Conservation (phyloP, 768 basidiomycete genomes). For the Serendipita sp. region DNA sequence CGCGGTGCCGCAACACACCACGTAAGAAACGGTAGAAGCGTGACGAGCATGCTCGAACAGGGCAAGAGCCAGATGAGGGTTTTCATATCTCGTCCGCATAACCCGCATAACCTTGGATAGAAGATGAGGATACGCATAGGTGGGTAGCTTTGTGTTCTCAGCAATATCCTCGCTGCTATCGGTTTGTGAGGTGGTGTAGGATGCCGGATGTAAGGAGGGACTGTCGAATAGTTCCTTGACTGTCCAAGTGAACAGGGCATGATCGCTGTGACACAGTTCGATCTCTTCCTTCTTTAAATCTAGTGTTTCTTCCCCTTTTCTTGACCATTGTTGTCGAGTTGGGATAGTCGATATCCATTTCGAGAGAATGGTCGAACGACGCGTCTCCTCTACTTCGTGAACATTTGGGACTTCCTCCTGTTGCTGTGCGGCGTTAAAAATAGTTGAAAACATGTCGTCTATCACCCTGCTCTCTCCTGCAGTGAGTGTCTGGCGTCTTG, state of each 20-base stretch:
- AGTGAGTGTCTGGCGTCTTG: constrained; percentile 45
- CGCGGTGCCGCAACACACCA: constrained; percentile 75
- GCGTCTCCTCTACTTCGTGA: constrained; percentile 16
- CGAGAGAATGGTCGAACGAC: constrained; percentile 14
- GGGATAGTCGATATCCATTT: background rate
- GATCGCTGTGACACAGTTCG: constrained; percentile 50
- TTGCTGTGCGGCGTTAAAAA: constrained; percentile 36
- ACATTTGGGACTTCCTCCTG: constrained; percentile 16
- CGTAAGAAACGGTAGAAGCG: constrained; percentile 64
- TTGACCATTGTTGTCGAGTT: constrained; percentile 30
- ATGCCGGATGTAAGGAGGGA: background rate
- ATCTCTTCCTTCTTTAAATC: constrained; percentile 63
- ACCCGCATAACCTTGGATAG: constrained; percentile 62
- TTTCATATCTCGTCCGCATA: constrained; percentile 61
- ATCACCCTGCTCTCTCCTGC: constrained; percentile 50
- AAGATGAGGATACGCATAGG: constrained; percentile 55
- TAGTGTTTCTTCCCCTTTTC: constrained; percentile 36
- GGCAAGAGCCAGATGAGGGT: constrained; percentile 68
- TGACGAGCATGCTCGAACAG: constrained; percentile 69
- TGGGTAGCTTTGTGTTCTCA: constrained; percentile 28
- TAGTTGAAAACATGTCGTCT: constrained; percentile 57
- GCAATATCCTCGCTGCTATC: background rate
- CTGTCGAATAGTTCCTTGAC: constrained; percentile 50
- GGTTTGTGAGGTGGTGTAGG: background rate
- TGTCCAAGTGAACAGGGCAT: constrained; percentile 61